Percentiles rank a stretch among this genome's conserved stretches.
These are phyloP conservation scores for Larix kaempferi DNA, from an alignment of 75 land plant genomes.

Conservation along the genomic window DNA sequence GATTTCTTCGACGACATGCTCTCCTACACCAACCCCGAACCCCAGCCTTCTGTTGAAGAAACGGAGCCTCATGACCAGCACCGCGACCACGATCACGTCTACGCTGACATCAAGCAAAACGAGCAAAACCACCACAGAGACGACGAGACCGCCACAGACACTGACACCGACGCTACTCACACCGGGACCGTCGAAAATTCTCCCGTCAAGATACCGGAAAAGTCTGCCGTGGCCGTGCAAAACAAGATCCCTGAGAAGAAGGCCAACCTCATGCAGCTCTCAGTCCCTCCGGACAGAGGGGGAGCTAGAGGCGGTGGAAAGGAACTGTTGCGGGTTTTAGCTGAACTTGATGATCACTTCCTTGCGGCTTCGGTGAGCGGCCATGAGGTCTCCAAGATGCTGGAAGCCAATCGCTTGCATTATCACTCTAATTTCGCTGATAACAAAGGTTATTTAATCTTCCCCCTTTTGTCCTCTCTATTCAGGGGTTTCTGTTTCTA, in stretches of 20 bases:
- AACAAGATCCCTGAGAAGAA: slow-evolving; percentile 8
- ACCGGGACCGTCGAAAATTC: background rate
- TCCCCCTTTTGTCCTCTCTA: background rate
- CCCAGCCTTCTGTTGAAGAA: slow-evolving; percentile 20
- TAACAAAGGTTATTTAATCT: slow-evolving; percentile 34
- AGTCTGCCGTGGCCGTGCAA: background rate
- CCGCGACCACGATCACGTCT: background rate
- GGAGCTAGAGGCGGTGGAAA: slow-evolving; percentile 12
- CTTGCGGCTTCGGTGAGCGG: slow-evolving; percentile 63
- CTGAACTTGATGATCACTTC: slow-evolving; percentile 66
- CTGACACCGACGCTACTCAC: background rate
- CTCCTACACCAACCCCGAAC: slow-evolving; percentile 13
- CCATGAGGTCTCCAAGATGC: slow-evolving; percentile 63
- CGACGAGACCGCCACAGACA: background rate
- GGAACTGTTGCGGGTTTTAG: slow-evolving; percentile 37
- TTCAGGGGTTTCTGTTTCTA: too few relatives aligned
- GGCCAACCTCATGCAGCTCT: slow-evolving; percentile 11
- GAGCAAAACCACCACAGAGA: background rate
- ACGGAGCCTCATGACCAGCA: slow-evolving; percentile 20
- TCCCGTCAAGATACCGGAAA: slow-evolving; percentile 10
- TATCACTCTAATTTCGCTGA: slow-evolving; percentile 94
- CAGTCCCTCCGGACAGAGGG: background rate
- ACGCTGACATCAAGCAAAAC: slow-evolving; percentile 7
- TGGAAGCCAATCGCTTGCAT: slow-evolving; percentile 78
- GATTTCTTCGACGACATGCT: slow-evolving; percentile 8